Evolutionary conservation across 1,139 yeast species (phyloP), one percentile per base, ranked within the genome.

Genomic region (Pichia sp.): DNA sequence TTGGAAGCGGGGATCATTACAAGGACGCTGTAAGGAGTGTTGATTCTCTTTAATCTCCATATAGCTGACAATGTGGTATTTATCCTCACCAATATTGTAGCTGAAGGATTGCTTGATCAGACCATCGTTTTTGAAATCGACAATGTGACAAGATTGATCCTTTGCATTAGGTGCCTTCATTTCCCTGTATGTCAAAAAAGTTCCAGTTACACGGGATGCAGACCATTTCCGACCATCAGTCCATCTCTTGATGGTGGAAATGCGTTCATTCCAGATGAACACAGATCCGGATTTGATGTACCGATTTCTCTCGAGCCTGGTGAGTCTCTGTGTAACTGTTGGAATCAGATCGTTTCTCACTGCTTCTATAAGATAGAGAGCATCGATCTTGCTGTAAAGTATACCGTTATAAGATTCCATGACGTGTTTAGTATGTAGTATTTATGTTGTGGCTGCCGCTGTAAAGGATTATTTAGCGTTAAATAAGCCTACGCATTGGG

Each of bases 181-280:
- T 53, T 80, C 85, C 40, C 72, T 67, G 54, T 80, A 80, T 6
- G 76, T 70, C 30, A 80, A 59, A 49, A 80, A 80, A 2, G 74
- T 67, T 2, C 85, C 84, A 15, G 72, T 67, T 3, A 80, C 86
- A 45, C 85, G 64, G 0, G 83, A 74, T 3, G 87, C 84, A 40
- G 77, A 69, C 87, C 87, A 80, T 27, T 71, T 64, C 45, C 69
- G 68, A 25, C 87, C 85, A 50, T 80, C 88, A 2, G 88, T 80
- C 88, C 88, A 80, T 28, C 87, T 60, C 45, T 76, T 69, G 77
- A 80, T 79, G 14, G 78, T 82, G 34, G 85, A 75, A 47, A 74
- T 77, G 17, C 69, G 64, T 55, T 80, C 87, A 51, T 75, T 78
- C 87, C 87, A 80, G 4, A 77, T 72, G 47, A 74, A 80, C 1